Evolutionary conservation across 1,284 basidiomycete species (phyloP).

Genomic region (Prillingera fragicola): DNA sequence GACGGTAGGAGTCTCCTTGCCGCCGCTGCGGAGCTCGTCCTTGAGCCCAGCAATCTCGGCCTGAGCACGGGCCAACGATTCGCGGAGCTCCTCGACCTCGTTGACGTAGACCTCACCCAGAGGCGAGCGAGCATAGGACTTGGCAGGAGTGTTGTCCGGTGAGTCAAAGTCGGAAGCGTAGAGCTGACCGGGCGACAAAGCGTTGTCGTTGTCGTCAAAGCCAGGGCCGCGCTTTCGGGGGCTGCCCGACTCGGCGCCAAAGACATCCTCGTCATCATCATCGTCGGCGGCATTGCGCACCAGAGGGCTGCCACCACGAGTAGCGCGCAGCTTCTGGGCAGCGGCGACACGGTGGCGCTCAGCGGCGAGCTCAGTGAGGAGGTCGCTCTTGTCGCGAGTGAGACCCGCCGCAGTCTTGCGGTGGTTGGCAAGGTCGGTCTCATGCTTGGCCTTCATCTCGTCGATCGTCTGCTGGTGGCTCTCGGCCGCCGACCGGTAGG

Average conservation of each 20-base stretch:
- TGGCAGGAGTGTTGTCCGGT: slow-evolving; percentile 59
- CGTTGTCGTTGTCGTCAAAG: slow-evolving; percentile 55
- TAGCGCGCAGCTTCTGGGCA: slow-evolving; percentile 30
- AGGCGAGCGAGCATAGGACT: slow-evolving; percentile 33
- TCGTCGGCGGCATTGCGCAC: slow-evolving; percentile 54
- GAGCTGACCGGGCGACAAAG: slow-evolving; percentile 49
- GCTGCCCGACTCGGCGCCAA: slow-evolving; percentile 52
- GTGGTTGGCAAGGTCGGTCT: slow-evolving; percentile 81
- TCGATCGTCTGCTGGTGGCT: slow-evolving; percentile 61
- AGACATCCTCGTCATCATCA: slow-evolving; percentile 63
- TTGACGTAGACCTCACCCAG: slow-evolving; percentile 45
- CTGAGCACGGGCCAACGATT: slow-evolving; percentile 37
- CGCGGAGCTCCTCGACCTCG: slow-evolving; percentile 44
- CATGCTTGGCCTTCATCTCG: slow-evolving; percentile 82
- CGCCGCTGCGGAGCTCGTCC: slow-evolving; percentile 14
- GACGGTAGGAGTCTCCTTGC: slow-evolving; percentile 10
- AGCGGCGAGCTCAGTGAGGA: slow-evolving; percentile 71
- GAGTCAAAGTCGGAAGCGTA: slow-evolving; percentile 53
- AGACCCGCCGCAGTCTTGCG: slow-evolving; percentile 81
- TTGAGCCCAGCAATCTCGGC: slow-evolving; percentile 40
- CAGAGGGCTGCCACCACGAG: slow-evolving; percentile 47
- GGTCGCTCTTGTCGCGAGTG: slow-evolving; percentile 83
- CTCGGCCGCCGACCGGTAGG: slow-evolving; percentile 80
- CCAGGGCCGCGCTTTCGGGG: slow-evolving; percentile 59
- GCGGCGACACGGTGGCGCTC: slow-evolving; percentile 53